Evolutionary conservation across 176 grass and related monocot genomes (phyloP), one percentile per base, ranked within the genome.

Genomic region (Carex littledalei): DNA sequence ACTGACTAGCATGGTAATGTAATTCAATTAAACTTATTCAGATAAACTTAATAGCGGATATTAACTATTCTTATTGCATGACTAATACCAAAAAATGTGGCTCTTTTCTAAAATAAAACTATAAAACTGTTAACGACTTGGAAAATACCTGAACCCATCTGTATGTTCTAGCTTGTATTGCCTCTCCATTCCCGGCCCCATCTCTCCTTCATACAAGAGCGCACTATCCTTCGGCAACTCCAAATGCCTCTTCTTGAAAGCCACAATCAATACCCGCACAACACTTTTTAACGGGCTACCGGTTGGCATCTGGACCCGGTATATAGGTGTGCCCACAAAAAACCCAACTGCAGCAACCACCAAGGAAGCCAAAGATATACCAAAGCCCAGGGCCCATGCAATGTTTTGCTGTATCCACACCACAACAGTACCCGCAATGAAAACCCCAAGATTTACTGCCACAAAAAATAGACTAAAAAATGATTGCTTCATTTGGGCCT

Each of bases 391-490:
- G 59, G 85, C 82, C 91, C 95, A 98, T 64, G 87, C 83, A 64
- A 98, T 82, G 81, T 95, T 93, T 87, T 93, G 86, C 60, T 98
- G 93, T 81, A 95, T 81, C 95, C 95, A 95, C n/a, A 93, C 93
- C 45, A 98, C 45, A 65, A 90, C 68, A 18, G 88, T 94, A 67
- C 95, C 93, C 0, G 91, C 87, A 69, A 89, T 90, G 84, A 98
- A 91, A 77, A 98, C 79, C 80, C 95, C 93, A 53, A 90, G 78
- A 79, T 93, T 98, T 84, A 93, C 1, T 50, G 88, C 87, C 49
- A 95, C 86, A 82, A 93, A 98, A 67, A 98, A 98, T 70, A 78
- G 86, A 86, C 95, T 95, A 83, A 98, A 98, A 84, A 93, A 98
- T 3, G 85, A 84, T 84, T 91, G 88, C 61, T 98, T 98, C 72